Base-by-base conservation (phyloP, 805 yeast species). In the Wickerhamomyces mucosus region DNA sequence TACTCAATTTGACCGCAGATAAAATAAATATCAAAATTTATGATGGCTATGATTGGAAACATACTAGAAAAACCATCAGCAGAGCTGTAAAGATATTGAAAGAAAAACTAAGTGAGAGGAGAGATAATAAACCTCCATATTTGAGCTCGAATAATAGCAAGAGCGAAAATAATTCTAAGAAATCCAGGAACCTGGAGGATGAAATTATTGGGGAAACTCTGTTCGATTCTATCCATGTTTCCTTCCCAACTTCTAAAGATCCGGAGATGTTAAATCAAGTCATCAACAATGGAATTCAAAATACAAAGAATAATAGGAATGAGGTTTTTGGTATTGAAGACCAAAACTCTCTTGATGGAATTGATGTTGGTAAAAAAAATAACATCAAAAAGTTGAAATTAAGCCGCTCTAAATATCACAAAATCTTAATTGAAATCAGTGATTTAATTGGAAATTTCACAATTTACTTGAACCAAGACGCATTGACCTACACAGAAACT, bases 1-100 rank as follows among this genome's bases (percentile, higher is more conserved):
- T 26, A 3, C n/a, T 50, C 13, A 37, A 22, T 13, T 13, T 67
- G 1, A 58, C 59, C 27, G 46, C 51, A 1, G 36, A 65, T 3
- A 65, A 64, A 29, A 53, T 62, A 0, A 48, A 45, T 2, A 45
- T 80, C 3, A 69, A 63, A 31, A 55, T 89, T 14, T 76, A 70
- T 51, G 98, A 92, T 58, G 99, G 99, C 0, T 92, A 78, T 49
- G 97, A 92, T 45, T 86, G 96, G 94, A 69, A 69, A 34, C 71
- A 72, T 26, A 85, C 97, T 0, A 66, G 94, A 35, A 63, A 62
- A 16, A 63, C 76, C 0, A 77, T 92, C 18, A 59, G 63, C 9
- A 69, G 66, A n/a, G 80, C 83, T 0, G 76, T 88, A 0, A 69
- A 68, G 33, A 57, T 69, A 9, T 69, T 84, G 7, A 85, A 78